Percentiles rank a stretch among this genome's conserved stretches.
These are phyloP conservation scores for Fomitopsis schrenkii DNA, from an alignment of 1,284 basidiomycete species.

Conservation along the genomic window DNA sequence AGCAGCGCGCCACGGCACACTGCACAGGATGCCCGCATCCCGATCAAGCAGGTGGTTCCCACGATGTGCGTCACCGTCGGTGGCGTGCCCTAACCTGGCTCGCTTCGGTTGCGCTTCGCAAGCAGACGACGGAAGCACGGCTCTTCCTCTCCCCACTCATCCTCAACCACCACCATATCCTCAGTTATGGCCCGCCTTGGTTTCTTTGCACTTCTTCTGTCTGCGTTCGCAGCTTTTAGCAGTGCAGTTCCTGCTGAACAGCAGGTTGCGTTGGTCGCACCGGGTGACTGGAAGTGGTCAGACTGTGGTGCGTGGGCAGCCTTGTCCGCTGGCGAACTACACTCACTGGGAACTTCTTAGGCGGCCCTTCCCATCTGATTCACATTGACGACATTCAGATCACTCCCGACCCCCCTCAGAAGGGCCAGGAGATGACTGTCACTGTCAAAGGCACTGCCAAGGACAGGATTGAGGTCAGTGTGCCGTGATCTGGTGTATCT, in stretches of 20 bases:
- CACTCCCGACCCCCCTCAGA: slow-evolving; percentile 78
- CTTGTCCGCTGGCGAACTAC: neutral
- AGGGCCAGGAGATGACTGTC: slow-evolving; percentile 81
- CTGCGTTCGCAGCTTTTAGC: slow-evolving; percentile 29
- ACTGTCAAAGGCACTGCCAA: slow-evolving; percentile 62
- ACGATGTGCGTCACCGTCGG: slow-evolving; percentile 12
- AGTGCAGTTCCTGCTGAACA: slow-evolving; percentile 30
- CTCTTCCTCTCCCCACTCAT: slow-evolving; percentile 7
- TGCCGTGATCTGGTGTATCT: neutral
- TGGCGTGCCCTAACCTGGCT: slow-evolving; percentile 2
- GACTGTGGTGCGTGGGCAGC: slow-evolving; percentile 52
- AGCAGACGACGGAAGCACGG: slow-evolving; percentile 1
- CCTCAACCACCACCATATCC: slow-evolving; percentile 8
- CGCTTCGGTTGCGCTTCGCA: neutral
- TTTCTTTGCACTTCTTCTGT: slow-evolving; percentile 34
- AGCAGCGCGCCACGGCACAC: neutral
- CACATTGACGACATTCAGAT: slow-evolving; percentile 66
- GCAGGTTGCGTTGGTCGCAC: slow-evolving; percentile 24
- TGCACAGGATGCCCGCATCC: neutral
- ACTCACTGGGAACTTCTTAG: slow-evolving; percentile 29
- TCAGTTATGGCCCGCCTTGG: slow-evolving; percentile 41
- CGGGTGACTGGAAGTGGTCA: slow-evolving; percentile 42
- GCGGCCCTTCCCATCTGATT: slow-evolving; percentile 42
- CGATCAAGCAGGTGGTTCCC: slow-evolving; percentile 10
- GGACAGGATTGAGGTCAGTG: slow-evolving; percentile 60